Evolutionary conservation across 2,329 filamentous ascomycete species (phyloP).

Genomic region (Leptographium flavum): DNA sequence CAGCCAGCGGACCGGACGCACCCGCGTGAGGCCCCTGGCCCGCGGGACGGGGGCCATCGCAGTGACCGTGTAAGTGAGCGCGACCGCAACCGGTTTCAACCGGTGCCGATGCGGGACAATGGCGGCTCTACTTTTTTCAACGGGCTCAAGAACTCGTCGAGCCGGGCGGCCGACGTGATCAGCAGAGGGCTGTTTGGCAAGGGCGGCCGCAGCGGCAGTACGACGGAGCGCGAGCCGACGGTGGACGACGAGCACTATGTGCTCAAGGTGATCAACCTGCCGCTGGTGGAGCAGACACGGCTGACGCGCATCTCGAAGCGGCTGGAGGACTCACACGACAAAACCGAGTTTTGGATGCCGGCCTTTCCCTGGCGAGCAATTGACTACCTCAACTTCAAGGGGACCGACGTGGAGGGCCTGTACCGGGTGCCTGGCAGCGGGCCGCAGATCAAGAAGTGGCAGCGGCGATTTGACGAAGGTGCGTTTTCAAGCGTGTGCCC

Average conservation of each 20-base stretch:
- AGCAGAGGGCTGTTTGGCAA: constrained; percentile 77
- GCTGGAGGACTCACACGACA: constrained; percentile 76
- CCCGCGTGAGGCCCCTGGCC: constrained; percentile 25
- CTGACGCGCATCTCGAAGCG: constrained; percentile 81
- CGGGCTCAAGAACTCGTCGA: constrained; percentile 58
- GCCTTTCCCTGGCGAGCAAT: constrained; percentile 91
- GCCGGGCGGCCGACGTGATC: constrained; percentile 65
- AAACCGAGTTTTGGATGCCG: constrained; percentile 98
- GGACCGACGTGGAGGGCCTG: constrained; percentile 82
- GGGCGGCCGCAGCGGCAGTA: constrained; percentile 55
- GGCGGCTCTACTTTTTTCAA: constrained; percentile 53
- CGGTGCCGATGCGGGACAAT: constrained; percentile 44
- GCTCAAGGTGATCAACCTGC: constrained; percentile 72
- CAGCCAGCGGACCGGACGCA: constrained; percentile 56
- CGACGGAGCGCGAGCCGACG: constrained; percentile 47
- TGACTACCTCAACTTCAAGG: constrained; percentile 90
- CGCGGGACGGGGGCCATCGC: constrained; percentile 18
- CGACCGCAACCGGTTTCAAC: constrained; percentile 25
- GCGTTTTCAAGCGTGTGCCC: constrained; percentile 13
- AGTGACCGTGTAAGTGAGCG: constrained; percentile 17
- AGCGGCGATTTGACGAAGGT: constrained; percentile 80
- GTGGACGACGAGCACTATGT: constrained; percentile 75
- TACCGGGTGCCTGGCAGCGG: constrained; percentile 88
- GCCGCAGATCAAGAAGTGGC: constrained; percentile 85
- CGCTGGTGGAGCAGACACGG: constrained; percentile 79